Conservation (phyloP, 129 eudicot species). For the Sambucus nigra region DNA sequence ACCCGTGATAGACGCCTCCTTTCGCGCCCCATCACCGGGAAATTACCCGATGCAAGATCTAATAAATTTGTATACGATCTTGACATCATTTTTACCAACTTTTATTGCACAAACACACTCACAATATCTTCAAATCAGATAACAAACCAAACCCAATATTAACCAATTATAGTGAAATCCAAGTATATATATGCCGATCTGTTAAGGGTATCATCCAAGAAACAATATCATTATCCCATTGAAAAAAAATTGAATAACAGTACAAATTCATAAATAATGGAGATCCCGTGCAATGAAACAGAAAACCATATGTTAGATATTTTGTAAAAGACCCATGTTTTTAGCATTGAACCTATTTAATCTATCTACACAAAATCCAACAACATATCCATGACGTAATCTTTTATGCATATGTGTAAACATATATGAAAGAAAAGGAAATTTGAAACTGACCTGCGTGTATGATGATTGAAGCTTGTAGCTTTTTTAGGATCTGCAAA, state of each 20-base stretch:
- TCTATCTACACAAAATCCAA: neutral
- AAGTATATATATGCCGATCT: constrained; percentile 25
- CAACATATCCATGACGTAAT: too few species aligned
- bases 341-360: constrained; percentile 19
- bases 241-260: too few species aligned
- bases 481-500: constrained; percentile 12
- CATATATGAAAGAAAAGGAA: neutral
- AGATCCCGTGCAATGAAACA: constrained; percentile 27
- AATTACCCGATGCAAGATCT: constrained; percentile 60
- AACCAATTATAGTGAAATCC: constrained; percentile 6
- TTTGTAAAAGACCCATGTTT: neutral
- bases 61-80: constrained; percentile 59
- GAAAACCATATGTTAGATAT: constrained; percentile 8
- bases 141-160: constrained; percentile 17
- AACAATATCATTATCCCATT: constrained; percentile 4
- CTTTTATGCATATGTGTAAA: too few species aligned
- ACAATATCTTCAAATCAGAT: too few species aligned
- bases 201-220: constrained; percentile 23
- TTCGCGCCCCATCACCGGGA: constrained; percentile 53
- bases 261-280: too few species aligned
- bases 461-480: constrained; percentile 7
- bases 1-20: constrained; percentile 44
- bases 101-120: constrained; percentile 2
- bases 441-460: constrained; percentile 22
- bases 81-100: constrained; percentile 39